These are phyloP conservation scores for Pythium sp. DNA, from an alignment of 352 stramenopile species.

Conservation along the genomic window DNA sequence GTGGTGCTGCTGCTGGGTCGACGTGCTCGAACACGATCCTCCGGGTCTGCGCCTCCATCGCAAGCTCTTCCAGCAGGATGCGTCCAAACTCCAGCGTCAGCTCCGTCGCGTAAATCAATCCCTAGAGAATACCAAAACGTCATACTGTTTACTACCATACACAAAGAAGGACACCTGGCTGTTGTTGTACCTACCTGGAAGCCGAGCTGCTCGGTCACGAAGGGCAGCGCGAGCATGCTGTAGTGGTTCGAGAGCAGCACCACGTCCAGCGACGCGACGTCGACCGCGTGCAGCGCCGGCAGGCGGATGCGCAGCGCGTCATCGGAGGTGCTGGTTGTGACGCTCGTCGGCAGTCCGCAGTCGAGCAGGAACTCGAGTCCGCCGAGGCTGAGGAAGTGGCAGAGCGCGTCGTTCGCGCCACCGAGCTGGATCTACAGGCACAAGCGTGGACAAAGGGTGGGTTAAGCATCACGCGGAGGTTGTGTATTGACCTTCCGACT, in stretches of 20 bases:
- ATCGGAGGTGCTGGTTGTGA: slow-evolving; percentile 13
- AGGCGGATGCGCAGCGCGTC: slow-evolving; percentile 28
- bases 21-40: slow-evolving; percentile 21
- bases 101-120: slow-evolving; percentile 67
- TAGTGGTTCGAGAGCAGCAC: slow-evolving; percentile 74
- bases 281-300: slow-evolving; percentile 42
- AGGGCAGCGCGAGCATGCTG: slow-evolving; percentile 66
- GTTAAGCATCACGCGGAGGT: neutral
- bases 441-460: too few species aligned
- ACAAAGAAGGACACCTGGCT: too few species aligned
- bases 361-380: slow-evolving; percentile 82
- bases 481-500: neutral
- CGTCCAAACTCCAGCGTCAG: slow-evolving; percentile 66
- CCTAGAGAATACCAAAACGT: slow-evolving; percentile 19
- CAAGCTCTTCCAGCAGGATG: slow-evolving; percentile 70
- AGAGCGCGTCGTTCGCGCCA: slow-evolving; percentile 62
- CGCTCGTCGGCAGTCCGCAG: slow-evolving; percentile 40
- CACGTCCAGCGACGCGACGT: slow-evolving; percentile 63
- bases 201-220: slow-evolving; percentile 69
- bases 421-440: slow-evolving; percentile 66
- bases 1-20: neutral
- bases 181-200: slow-evolving; percentile 42
- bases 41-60: slow-evolving; percentile 11
- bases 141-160: neutral
- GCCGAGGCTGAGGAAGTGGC: slow-evolving; percentile 77